Evolutionary conservation across 108 stramenopile species (phyloP).

Genomic region (Skeletonema costatum): DNA sequence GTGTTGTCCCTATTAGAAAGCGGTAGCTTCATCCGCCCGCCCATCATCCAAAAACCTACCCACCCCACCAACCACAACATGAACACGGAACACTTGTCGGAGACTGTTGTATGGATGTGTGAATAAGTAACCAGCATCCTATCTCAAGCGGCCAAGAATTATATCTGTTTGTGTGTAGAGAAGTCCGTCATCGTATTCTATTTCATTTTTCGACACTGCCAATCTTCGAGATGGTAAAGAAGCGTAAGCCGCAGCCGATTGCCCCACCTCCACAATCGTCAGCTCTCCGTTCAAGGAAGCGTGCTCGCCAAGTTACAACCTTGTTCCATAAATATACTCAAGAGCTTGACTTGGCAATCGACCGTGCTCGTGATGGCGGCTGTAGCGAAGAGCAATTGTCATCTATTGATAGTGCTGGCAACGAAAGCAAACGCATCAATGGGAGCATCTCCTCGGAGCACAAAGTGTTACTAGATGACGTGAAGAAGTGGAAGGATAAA

Average conservation of each 20-base stretch:
- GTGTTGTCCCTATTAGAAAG: no score
- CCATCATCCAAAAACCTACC: no score
- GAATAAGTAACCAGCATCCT: no score
- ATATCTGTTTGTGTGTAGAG: no score
- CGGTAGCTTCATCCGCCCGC: no score
- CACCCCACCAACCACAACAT: no score
- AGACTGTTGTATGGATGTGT: no score
- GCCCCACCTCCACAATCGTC: conserved; percentile 45
- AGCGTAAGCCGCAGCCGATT: conserved; percentile 39
- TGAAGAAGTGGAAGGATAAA: conserved; percentile 52
- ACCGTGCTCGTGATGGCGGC: conserved; percentile 16
- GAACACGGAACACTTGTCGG: no score
- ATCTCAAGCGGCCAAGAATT: no score
- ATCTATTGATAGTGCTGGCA: conserved; percentile 25
- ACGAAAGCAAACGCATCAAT: not conserved
- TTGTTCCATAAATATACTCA: conserved; percentile 81
- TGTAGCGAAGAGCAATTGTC: conserved; percentile 2
- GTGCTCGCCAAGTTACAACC: conserved; percentile 79
- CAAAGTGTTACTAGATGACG: conserved; percentile 25
- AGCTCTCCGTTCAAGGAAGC: conserved; percentile 62
- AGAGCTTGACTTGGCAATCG: conserved; percentile 60
- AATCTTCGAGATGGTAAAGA: conserved; percentile 30
- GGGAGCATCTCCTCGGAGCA: not conserved
- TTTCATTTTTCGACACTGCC: not conserved
- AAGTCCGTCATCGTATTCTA: no score